phyloP scores from a whole-genome alignment of 768 basidiomycete genomes.

The Arthromyces matolae region DNA sequence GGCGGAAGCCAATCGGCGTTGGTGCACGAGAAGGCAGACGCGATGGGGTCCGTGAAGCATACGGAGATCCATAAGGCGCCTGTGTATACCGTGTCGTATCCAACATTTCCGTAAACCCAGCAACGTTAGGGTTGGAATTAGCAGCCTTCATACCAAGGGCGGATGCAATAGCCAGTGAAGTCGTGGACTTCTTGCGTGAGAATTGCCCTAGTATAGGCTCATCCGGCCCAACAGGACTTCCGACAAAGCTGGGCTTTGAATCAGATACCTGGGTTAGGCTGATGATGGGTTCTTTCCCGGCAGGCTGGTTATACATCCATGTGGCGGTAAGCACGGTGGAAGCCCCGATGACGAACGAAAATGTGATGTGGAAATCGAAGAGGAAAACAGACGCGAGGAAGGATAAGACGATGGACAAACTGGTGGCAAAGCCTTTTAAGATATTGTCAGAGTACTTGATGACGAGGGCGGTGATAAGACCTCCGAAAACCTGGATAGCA shows the following conservation, averaged over 20 bases:
- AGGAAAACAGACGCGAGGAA: constrained; percentile 91
- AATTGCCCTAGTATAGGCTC: constrained; percentile 63
- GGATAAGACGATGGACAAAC: constrained; percentile 88
- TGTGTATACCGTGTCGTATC: constrained; percentile 35
- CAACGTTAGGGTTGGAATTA: constrained; percentile 12
- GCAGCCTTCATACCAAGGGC: constrained; percentile 39
- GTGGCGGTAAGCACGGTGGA: constrained; percentile 84
- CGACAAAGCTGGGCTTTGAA: constrained; percentile 26
- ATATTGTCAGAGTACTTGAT: constrained; percentile 98
- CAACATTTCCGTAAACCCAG: constrained; percentile 24
- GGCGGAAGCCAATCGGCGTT: constrained; percentile 24
- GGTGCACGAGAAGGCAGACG: constrained; percentile 31
- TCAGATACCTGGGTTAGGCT: constrained; percentile 22
- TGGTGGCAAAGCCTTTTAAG: constrained; percentile 96
- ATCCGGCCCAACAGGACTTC: constrained; percentile 39
- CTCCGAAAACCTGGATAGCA: constrained; percentile 85
- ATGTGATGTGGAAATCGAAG: constrained; percentile 87
- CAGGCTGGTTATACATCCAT: constrained; percentile 90
- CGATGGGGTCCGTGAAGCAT: constrained; percentile 31
- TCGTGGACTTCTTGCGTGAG: constrained; percentile 38
- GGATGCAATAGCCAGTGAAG: constrained; percentile 48
- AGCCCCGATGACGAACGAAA: constrained; percentile 82
- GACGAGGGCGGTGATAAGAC: constrained; percentile 89
- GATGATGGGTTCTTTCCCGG: constrained; percentile 29
- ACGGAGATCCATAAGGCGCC: constrained; percentile 42